Conservation (phyloP, 306 rosid genomes). For the Argentina anserina region DNA sequence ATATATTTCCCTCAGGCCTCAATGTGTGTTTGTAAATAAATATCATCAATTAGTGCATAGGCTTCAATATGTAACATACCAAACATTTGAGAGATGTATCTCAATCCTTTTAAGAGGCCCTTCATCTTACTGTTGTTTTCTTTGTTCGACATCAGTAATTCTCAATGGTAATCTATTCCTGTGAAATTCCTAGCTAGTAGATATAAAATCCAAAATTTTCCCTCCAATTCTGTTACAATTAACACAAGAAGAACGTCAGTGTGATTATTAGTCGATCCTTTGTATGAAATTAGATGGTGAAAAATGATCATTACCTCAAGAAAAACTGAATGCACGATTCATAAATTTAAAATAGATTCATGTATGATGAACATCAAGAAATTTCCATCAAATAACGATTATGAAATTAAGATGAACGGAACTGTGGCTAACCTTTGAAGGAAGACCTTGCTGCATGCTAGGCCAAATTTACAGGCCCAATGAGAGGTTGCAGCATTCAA, state of each 20-base stretch:
- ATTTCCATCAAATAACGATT: not conserved
- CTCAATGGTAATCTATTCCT: not conserved
- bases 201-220: not conserved
- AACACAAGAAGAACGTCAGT: not conserved
- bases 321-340: no score
- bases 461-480: not conserved
- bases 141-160: constrained; percentile 3
- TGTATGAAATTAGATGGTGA: not conserved
- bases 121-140: constrained; percentile 65
- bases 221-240: constrained; percentile 11
- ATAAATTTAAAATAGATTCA: no score
- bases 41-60: not conserved
- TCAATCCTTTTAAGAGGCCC: constrained; percentile 80
- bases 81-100: constrained; percentile 88
- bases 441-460: not conserved
- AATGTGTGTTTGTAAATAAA: not conserved
- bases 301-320: not conserved
- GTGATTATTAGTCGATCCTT: not conserved
- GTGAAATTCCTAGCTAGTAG: constrained; percentile 12
- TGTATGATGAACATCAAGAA: not conserved
- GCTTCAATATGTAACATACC: constrained; percentile 40
- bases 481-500: not conserved
- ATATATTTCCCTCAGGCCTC: not conserved
- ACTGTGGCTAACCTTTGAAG: not conserved
- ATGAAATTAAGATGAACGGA: not conserved